These are phyloP conservation scores for Aspergillus quadrilineatus DNA, from an alignment of 2,329 filamentous ascomycete genomes.

Conservation along the genomic window DNA sequence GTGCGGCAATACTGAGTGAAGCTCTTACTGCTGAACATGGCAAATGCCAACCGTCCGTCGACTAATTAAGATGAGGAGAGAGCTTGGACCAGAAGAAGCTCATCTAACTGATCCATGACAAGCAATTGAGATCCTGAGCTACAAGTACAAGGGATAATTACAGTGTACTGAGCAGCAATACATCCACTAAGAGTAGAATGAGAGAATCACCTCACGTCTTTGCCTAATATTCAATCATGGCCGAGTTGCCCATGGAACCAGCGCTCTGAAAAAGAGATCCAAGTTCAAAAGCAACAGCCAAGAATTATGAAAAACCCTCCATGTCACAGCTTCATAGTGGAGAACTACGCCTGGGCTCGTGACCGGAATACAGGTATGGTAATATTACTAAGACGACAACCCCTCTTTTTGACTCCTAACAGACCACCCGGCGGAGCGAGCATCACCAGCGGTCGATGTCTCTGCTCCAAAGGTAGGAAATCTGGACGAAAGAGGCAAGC, in stretches of 20 bases:
- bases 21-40: neutral
- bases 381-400: constrained; percentile 7
- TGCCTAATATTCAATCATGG: neutral
- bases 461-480: neutral
- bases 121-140: neutral
- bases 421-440: no score
- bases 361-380: constrained; percentile 6
- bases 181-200: neutral
- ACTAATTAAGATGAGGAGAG: constrained; percentile 6
- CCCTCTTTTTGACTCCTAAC: constrained; percentile 14
- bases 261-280: neutral
- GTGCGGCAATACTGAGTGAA: constrained; percentile 4
- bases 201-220: neutral
- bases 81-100: constrained; percentile 14
- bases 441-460: no score
- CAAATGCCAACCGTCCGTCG: constrained; percentile 4
- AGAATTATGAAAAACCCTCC: constrained; percentile 1
- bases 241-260: neutral
- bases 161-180: neutral
- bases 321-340: constrained; percentile 12
- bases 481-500: neutral
- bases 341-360: constrained; percentile 7
- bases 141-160: neutral
- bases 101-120: neutral
- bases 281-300: neutral